Percentiles rank a stretch among this genome's conserved stretches.
Evolutionary conservation across 768 basidiomycete species (phyloP).

Genomic region (Wakefieldia striispora): DNA sequence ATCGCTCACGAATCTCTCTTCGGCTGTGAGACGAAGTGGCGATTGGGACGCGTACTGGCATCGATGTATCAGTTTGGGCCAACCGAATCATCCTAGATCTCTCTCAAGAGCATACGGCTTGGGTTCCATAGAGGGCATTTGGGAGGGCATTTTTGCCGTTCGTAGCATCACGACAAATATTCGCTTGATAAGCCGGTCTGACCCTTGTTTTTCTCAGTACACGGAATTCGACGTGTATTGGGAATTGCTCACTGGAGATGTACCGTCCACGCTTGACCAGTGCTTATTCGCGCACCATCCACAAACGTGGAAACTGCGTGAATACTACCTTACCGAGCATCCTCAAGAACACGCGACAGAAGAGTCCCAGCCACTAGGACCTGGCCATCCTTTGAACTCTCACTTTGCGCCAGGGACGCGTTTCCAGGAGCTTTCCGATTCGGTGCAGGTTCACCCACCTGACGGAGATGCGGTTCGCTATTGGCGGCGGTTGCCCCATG

Average conservation of each 20-base stretch:
- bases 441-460: conserved; percentile 48
- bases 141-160: conserved; percentile 80
- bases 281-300: conserved; percentile 79
- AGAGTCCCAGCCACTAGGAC: conserved; percentile 37
- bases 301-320: conserved; percentile 87
- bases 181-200: background rate
- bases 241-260: conserved; percentile 64
- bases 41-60: conserved; percentile 77
- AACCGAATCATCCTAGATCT: conserved; percentile 29
- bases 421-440: conserved; percentile 46
- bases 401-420: conserved; percentile 55
- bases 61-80: conserved; percentile 44
- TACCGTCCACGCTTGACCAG: conserved; percentile 64
- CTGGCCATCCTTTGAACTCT: conserved; percentile 62
- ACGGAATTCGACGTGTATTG: conserved; percentile 85
- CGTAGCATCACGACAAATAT: conserved; percentile 24
- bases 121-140: conserved; percentile 72
- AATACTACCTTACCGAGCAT: conserved; percentile 58
- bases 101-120: conserved; percentile 51
- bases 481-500: conserved; percentile 22
- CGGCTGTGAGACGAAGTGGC: conserved; percentile 30
- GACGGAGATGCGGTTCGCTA: conserved; percentile 33
- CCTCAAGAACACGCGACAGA: conserved; percentile 10
- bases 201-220: conserved; percentile 45
- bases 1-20: conserved; percentile 12